Percentiles rank a stretch among this genome's conserved stretches.
Conservation (phyloP, 2,329 filamentous ascomycete species). For the Orbilia blumenaviensis region DNA sequence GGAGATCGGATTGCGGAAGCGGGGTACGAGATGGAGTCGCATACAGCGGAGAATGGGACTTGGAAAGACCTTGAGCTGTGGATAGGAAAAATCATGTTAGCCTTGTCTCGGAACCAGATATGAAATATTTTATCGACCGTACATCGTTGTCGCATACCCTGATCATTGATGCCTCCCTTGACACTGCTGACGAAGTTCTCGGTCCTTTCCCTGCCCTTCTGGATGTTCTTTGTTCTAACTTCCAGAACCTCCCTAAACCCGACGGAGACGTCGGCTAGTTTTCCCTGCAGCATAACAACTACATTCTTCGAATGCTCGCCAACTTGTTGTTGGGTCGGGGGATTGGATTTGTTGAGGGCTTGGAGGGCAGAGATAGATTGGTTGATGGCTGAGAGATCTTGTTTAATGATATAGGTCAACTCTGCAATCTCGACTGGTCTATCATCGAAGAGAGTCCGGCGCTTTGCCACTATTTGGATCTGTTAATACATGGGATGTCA, state of each 20-base stretch:
- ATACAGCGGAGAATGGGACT: slow-evolving; percentile 76
- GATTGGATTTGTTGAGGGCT: slow-evolving; percentile 76
- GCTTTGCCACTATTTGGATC: slow-evolving; percentile 75
- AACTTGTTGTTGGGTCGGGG: slow-evolving; percentile 72
- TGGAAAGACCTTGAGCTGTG: slow-evolving; percentile 55
- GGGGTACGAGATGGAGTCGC: slow-evolving; percentile 75
- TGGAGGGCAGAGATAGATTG: slow-evolving; percentile 88
- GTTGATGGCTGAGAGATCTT: slow-evolving; percentile 86
- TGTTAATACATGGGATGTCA: slow-evolving; percentile 11
- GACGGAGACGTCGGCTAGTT: slow-evolving; percentile 87
- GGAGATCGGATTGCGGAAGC: slow-evolving; percentile 75
- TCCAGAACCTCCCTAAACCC: slow-evolving; percentile 99
- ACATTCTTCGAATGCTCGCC: slow-evolving; percentile 99
- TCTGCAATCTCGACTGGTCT: slow-evolving; percentile 96
- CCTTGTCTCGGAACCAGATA: neutral
- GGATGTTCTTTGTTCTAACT: slow-evolving; percentile 96
- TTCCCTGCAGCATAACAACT: slow-evolving; percentile 87
- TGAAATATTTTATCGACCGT: slow-evolving; percentile 30
- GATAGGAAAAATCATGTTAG: slow-evolving; percentile 15
- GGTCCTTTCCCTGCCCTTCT: slow-evolving; percentile 87
- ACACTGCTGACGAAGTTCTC: slow-evolving; percentile 87
- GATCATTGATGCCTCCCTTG: slow-evolving; percentile 44
- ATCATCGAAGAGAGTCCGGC: slow-evolving; percentile 97
- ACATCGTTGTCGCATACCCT: slow-evolving; percentile 54
- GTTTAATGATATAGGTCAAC: slow-evolving; percentile 96